Conservation (phyloP, 2,329 filamentous ascomycete species). For the Apiospora koreana region DNA sequence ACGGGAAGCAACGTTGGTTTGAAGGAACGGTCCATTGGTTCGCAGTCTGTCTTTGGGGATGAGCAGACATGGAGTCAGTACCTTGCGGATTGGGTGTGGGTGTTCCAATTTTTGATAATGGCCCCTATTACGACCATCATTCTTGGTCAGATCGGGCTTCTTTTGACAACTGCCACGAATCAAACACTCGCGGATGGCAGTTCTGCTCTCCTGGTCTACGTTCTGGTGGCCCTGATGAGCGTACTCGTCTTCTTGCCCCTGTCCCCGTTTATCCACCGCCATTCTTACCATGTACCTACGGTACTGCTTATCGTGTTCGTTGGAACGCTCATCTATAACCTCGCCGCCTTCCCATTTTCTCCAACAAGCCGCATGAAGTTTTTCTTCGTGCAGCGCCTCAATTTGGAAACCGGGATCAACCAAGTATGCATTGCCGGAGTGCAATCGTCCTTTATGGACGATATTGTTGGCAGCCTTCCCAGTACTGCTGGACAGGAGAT, state of each 20-base stretch:
- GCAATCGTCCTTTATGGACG: slow-evolving; percentile 8
- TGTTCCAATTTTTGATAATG: slow-evolving; percentile 80
- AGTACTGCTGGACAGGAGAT: not conserved
- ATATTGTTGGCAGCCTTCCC: slow-evolving; percentile 10
- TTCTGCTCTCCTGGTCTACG: slow-evolving; percentile 68
- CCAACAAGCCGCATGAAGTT: slow-evolving; percentile 77
- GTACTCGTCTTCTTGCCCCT: slow-evolving; percentile 75
- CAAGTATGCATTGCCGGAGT: slow-evolving; percentile 1
- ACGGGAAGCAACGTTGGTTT: slow-evolving; percentile 33
- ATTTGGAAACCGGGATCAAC: slow-evolving; percentile 67
- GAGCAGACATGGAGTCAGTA: slow-evolving; percentile 86
- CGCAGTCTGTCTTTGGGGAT: slow-evolving; percentile 29
- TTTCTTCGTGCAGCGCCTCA: slow-evolving; percentile 80
- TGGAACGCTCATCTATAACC: slow-evolving; percentile 81
- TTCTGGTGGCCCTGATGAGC: slow-evolving; percentile 67
- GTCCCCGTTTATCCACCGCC: slow-evolving; percentile 82
- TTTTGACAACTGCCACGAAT: slow-evolving; percentile 69
- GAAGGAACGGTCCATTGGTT: slow-evolving; percentile 45
- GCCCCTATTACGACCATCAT: slow-evolving; percentile 78
- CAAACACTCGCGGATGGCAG: slow-evolving; percentile 88
- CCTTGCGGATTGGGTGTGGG: slow-evolving; percentile 83
- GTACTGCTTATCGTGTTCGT: slow-evolving; percentile 73
- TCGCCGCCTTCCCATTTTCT: slow-evolving; percentile 87
- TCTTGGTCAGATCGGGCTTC: slow-evolving; percentile 72
- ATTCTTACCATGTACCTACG: slow-evolving; percentile 78